Evolutionary conservation across 495 filamentous ascomycete genomes (phyloP).

Genomic region (Hyaloscypha hepaticicola): DNA sequence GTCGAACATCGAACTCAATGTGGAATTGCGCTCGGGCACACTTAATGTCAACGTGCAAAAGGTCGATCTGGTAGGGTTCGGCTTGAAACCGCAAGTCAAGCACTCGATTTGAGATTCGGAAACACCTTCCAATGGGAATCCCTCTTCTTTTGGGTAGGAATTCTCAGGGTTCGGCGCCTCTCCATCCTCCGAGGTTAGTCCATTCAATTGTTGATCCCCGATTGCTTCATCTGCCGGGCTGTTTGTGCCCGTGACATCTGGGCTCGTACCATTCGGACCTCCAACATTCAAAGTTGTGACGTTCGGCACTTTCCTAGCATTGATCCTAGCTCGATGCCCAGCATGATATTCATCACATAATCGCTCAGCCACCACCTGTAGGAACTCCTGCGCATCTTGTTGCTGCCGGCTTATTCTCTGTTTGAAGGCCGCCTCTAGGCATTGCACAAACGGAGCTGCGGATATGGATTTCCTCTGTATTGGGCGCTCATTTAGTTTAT

Average conservation of each 20-base stretch:
- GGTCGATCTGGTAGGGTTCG: constrained; percentile 73
- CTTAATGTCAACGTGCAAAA: constrained; percentile 93
- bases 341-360: constrained; percentile 93
- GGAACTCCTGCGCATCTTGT: constrained; percentile 97
- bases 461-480: constrained; percentile 94
- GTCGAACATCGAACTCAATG: constrained; percentile 72
- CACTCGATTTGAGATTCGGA: constrained; percentile 94
- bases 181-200: not conserved
- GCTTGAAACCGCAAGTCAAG: constrained; percentile 81
- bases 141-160: constrained; percentile 51
- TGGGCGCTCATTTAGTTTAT: constrained; percentile 90
- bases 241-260: not conserved
- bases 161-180: not conserved
- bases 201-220: not conserved
- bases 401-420: constrained; percentile 90
- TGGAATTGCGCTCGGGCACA: constrained; percentile 69
- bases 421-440: constrained; percentile 80
- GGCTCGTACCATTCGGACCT: not conserved
- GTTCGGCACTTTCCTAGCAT: constrained; percentile 24
- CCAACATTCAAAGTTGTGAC: not conserved
- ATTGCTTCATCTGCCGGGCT: not conserved
- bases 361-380: constrained; percentile 90
- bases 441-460: constrained; percentile 71
- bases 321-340: constrained; percentile 64
- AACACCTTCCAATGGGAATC: constrained; percentile 83